These are phyloP conservation scores for Carpinus fangiana DNA, from an alignment of 306 rosid species.

Conservation along the genomic window DNA sequence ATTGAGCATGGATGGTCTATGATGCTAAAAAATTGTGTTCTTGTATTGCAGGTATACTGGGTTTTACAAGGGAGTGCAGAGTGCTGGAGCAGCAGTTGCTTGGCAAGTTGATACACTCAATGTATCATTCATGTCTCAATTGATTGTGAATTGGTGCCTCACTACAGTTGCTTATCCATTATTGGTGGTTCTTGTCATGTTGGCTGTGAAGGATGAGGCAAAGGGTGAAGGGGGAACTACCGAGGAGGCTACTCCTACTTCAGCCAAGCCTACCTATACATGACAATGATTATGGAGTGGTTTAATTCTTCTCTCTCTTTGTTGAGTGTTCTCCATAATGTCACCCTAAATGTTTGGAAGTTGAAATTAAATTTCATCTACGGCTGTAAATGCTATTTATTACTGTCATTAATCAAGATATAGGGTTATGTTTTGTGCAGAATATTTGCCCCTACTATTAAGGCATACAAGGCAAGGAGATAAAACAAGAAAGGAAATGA, in stretches of 20 bases:
- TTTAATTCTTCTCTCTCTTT: slow-evolving; percentile 6
- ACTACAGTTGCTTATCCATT: slow-evolving; percentile 71
- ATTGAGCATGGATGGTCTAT: neutral
- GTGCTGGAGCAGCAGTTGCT: slow-evolving; percentile 97
- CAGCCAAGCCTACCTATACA: slow-evolving; percentile 12
- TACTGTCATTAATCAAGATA: slow-evolving; percentile 3
- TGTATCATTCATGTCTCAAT: slow-evolving; percentile 54
- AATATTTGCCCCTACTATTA: neutral
- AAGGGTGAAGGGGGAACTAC: slow-evolving; percentile 29
- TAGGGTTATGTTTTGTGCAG: neutral
- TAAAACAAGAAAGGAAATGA: too few species aligned
- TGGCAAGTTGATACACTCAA: slow-evolving; percentile 77
- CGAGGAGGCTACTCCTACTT: slow-evolving; percentile 34
- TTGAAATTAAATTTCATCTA: neutral
- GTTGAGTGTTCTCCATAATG: neutral
- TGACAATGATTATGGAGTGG: slow-evolving; percentile 9
- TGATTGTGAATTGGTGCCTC: slow-evolving; percentile 67
- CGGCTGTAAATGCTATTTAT: slow-evolving; percentile 4
- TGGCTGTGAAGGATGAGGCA: slow-evolving; percentile 68
- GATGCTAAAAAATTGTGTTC: neutral
- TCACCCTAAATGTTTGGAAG: neutral
- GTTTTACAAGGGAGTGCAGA: slow-evolving; percentile 86
- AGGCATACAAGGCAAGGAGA: too few species aligned
- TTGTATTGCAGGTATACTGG: slow-evolving; percentile 65
- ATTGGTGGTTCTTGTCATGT: slow-evolving; percentile 48